Evolutionary conservation across 768 basidiomycete species (phyloP).

Genomic region (Rubroboletus pulcherrimus): DNA sequence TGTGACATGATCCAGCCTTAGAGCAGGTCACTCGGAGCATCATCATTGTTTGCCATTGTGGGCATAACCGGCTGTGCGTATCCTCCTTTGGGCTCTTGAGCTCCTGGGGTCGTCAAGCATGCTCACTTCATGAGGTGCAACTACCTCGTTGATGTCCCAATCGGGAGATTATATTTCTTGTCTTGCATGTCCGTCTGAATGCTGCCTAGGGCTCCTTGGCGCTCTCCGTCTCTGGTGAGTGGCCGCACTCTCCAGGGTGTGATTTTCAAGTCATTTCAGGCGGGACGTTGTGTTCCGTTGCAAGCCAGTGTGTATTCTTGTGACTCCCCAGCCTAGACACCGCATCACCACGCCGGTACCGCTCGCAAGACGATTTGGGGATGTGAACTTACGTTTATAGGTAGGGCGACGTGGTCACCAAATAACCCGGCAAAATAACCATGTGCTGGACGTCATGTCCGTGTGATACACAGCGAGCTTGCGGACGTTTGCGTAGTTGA

Average conservation of each 20-base stretch:
- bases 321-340: neutral
- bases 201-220: neutral
- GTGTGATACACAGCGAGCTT: conserved; percentile 15
- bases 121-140: conserved; percentile 16
- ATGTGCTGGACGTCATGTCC: conserved; percentile 27
- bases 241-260: neutral
- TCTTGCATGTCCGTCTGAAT: neutral
- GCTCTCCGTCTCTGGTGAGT: neutral
- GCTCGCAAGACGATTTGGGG: conserved; percentile 16
- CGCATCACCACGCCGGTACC: conserved; percentile 20
- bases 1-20: conserved; percentile 4
- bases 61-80: conserved; percentile 20
- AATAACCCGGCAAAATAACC: neutral
- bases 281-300: conserved; percentile 1
- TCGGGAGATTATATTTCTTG: neutral
- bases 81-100: conserved; percentile 21
- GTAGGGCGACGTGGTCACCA: conserved; percentile 5
- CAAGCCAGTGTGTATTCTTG: neutral
- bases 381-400: conserved; percentile 19
- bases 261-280: conserved; percentile 4
- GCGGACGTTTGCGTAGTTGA: conserved; percentile 3
- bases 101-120: conserved; percentile 14
- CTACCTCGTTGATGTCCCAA: conserved; percentile 6
- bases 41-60: neutral
- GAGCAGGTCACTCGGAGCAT: conserved; percentile 7